Evolutionary conservation across 2,329 filamentous ascomycete species (phyloP), one percentile per base, ranked within the genome.

Genomic region (Bipolaris victoriae): DNA sequence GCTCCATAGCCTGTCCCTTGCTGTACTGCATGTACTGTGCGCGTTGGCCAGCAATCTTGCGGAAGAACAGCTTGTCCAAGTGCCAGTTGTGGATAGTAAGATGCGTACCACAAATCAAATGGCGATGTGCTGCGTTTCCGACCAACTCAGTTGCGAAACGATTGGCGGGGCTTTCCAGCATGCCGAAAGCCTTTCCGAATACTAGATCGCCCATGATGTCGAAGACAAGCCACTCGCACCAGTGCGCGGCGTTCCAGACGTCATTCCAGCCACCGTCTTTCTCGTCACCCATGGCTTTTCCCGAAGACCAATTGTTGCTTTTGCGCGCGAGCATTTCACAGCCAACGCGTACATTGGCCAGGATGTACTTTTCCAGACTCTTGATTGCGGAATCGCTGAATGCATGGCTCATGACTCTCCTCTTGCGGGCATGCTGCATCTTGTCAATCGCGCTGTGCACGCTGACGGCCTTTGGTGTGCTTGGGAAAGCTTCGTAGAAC

Each of bases 151-250:
- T 78, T 22, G 78, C 77, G 56, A 77, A 74, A 15, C 80, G 69
- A 57, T 81, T 79, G 31, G 62, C 65, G 5, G 73, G 70, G 15
- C 75, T 70, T 58, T 77, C 73, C 51, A 81, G 61, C 77, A 79
- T 78, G 31, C 73, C 72, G 61, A 82, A 79, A 40, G 78, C 68
- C 61, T 80, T 78, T 2, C 78, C 78, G 62, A 81, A 79, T 24
- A 76, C 76, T 18, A 82, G 63, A 57, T 82, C 80, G 11, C 80
- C 80, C 78, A 84, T 83, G 54, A 84, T 78, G 55, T 84, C 82
- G 58, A 83, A 80, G 10, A 79, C 76, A 36, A 83, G 66, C 71
- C 76, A 82, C 56, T 79, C 70, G 68, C 74, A 72, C 73, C 77
- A 79, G 50, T 78, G 68, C 7, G 77, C 77, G 60, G 82, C 78